Base-by-base conservation (phyloP, 805 yeast species). In the Cyberlindnera petersonii region DNA sequence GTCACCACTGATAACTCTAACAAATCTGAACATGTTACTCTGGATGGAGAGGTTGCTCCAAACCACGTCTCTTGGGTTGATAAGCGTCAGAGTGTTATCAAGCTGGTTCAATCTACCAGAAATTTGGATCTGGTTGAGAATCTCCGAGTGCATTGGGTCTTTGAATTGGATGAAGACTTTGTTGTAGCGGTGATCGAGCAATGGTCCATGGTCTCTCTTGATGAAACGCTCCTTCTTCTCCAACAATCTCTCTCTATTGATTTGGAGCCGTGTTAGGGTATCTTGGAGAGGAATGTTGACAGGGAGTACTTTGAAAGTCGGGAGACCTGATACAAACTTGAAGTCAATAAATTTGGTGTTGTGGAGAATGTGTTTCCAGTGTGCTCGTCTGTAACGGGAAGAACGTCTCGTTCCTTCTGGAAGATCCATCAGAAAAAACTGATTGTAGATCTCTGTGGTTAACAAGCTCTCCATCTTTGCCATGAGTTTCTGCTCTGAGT, bases 141-240 rank as follows among this genome's bases (percentile, higher is more conserved):
- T 66, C 43, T 78, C 77, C 0, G 89, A 81, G 1, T 79, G 74
- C 4, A 67, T 50, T 24, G 74, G 74, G 6, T 69, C 64, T 23
- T 70, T 64, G 56, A 88, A 87, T 49, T 75, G 74, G 15, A 88
- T 63, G 46, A 88, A 82, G 0, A 76, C 74, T 42, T 73, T 76
- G 35, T 68, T 66, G 40, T 51, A 56, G 19, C 50, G 50, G 26
- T 50, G 55, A 26, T 56, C 59, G 29, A 44, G 46, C 33, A 53
- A 26, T 1, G 58, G 59, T 4, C 58, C 40, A 9, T 37, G 44
- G 16, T 53, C 59, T 24, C 43, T 45, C 6, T 36, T 34, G 2
- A 42, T 36, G 26, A 56, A 47, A 5, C 48, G 31, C 3, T 30
- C 37, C 28, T 40, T 47, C 29, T 43, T 40, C 11, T 42, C 42